Evolutionary conservation across 2,329 filamentous ascomycete genomes (phyloP), one percentile per base, ranked within the genome.

Genomic region (Thyridium curvatum): DNA sequence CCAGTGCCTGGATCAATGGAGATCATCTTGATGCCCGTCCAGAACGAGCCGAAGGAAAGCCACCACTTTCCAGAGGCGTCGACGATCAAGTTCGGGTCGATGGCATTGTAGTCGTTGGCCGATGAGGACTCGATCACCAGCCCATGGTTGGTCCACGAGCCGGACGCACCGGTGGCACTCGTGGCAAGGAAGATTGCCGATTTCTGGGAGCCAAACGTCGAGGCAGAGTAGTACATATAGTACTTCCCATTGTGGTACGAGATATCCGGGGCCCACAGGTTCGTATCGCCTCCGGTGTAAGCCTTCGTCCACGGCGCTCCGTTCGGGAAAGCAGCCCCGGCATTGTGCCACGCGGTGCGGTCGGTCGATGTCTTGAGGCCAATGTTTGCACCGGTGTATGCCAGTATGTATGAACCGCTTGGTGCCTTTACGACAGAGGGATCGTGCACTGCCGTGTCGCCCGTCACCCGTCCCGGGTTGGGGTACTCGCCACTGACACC

Each of bases 21-120:
- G 1, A 77, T 74, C 51, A 78, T 74, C 60, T 76, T 82, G 42
- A 86, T 68, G 51, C 79, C 73, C 7, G 62, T 56, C 79, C 80
- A 87, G 68, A 84, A 86, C 12, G 77, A 82, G 17, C 82, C 82
- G 45, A 84, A 86, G 43, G 68, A 76, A 53, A 81, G 59, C 41
- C 69, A 68, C 47, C 70, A 71, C 3, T 47, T 46, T 12, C 56
- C 58, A 29, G 59, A 60, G 3, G 57, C 63, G 10, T 61, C 51
- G 42, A 78, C 56, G 43, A 78, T 56, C 3, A 80, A 53, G 45
- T 74, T 76, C 3, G 64, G 58, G 49, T 81, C 84, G 49, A 87
- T 80, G 32, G 74, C 72, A 48, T 80, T 80, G 59, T 77, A 80
- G 4, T 56, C 39, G 16, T 57, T 47, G 12, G 56, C 37, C 15